A percentile compares a stretch with the other conserved stretches of the same genome.
Conservation (phyloP, 352 stramenopile species). For the Pythium plurisporium region DNA sequence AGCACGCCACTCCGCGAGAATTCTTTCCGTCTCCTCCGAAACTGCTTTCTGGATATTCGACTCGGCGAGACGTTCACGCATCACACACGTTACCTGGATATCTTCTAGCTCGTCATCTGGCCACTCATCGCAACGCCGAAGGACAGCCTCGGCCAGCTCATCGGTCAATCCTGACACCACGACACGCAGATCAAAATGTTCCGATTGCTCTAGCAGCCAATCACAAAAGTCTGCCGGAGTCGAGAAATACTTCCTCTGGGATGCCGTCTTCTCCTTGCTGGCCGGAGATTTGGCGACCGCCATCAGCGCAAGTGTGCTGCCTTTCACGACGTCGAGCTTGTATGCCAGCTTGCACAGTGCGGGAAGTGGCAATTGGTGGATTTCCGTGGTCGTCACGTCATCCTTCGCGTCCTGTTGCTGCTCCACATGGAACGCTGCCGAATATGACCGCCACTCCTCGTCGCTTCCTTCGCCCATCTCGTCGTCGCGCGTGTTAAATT, state of each 20-base stretch:
- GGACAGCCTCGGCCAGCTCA: neutral
- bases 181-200: conserved; percentile 2
- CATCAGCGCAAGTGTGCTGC: conserved; percentile 3
- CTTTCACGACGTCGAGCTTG: conserved; percentile 2
- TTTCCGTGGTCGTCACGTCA: neutral
- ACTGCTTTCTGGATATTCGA: neutral
- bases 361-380: neutral
- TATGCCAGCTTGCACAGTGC: neutral
- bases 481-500: neutral
- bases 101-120: neutral
- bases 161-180: neutral
- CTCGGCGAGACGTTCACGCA: neutral
- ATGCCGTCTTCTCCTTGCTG: neutral
- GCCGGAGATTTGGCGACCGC: neutral
- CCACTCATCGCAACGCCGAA: neutral
- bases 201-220: neutral
- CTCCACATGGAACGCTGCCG: conserved; percentile 28
- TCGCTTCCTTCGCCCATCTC: conserved; percentile 9
- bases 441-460: conserved; percentile 32
- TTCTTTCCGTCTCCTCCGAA: neutral
- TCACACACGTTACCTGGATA: neutral
- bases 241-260: neutral
- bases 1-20: neutral
- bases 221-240: neutral
- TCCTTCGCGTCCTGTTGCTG: conserved; percentile 21